Conservation (phyloP, 306 rosid genomes). For the Argentina anserina region DNA sequence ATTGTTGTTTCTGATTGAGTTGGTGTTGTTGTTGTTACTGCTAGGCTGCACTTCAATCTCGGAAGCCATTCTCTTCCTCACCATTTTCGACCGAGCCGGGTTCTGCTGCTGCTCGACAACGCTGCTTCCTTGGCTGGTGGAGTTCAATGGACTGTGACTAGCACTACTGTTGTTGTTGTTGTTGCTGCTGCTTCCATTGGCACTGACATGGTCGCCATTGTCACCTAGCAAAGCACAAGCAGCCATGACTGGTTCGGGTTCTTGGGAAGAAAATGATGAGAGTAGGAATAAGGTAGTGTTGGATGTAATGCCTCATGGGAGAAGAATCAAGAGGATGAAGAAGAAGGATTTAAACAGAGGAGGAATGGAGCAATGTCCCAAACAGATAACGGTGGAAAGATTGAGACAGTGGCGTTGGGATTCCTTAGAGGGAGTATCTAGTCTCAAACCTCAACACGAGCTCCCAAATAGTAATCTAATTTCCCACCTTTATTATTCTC, state of each 20-base stretch:
- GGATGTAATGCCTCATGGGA: neutral
- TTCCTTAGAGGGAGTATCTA: conserved; percentile 29
- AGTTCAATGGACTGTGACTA: conserved; percentile 22
- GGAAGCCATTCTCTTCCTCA: conserved; percentile 85
- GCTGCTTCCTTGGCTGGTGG: conserved; percentile 27
- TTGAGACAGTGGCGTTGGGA: conserved; percentile 69
- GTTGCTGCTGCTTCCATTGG: conserved; percentile 21
- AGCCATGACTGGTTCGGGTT: conserved; percentile 37
- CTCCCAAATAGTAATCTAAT: conserved; percentile 48
- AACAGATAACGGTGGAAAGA: conserved; percentile 80
- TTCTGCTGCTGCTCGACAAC: conserved; percentile 21
- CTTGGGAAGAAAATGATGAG: neutral
- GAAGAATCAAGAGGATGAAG: neutral
- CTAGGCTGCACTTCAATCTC: conserved; percentile 53
- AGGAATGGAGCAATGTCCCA: conserved; percentile 30
- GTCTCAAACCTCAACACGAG: conserved; percentile 49
- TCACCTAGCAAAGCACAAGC: conserved; percentile 55
- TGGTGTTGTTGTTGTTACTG: neutral
- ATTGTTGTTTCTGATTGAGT: neutral
- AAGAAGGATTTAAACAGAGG: neutral
- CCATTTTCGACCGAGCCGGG: conserved; percentile 32
- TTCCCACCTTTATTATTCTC: conserved; percentile 1
- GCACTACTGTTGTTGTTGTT: conserved; percentile 6
- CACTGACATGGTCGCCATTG: conserved; percentile 23
- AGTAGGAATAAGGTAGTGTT: neutral